phyloP scores from a whole-genome alignment of 768 basidiomycete genomes.

The Lactarius trivialis region DNA sequence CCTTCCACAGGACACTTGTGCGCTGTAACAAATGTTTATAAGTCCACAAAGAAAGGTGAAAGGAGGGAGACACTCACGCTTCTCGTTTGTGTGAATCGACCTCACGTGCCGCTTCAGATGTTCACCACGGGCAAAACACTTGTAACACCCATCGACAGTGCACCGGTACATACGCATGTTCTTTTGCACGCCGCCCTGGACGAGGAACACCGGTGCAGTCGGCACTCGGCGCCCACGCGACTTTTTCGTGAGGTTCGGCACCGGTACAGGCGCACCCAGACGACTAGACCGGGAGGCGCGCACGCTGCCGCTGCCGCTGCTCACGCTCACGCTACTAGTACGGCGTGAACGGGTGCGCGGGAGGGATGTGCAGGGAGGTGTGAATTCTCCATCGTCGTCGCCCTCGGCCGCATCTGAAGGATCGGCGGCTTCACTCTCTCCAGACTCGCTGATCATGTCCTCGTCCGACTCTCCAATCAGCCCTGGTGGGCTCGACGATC shows the following conservation, averaged over 20 bases:
- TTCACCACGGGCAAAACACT: slow-evolving; percentile 83
- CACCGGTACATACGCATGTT: slow-evolving; percentile 50
- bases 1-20: slow-evolving; percentile 74
- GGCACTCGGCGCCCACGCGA: slow-evolving; percentile 74
- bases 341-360: slow-evolving; percentile 18
- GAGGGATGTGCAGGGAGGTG: not conserved
- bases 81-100: slow-evolving; percentile 88
- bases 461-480: slow-evolving; percentile 19
- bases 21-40: slow-evolving; percentile 41
- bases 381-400: slow-evolving; percentile 19
- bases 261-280: slow-evolving; percentile 57
- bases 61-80: slow-evolving; percentile 54
- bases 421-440: slow-evolving; percentile 21
- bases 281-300: slow-evolving; percentile 26
- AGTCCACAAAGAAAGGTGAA: slow-evolving; percentile 4
- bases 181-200: slow-evolving; percentile 28
- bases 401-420: slow-evolving; percentile 10
- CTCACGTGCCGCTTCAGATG: slow-evolving; percentile 86
- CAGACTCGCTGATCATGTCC: slow-evolving; percentile 17
- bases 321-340: slow-evolving; percentile 18
- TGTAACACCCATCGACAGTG: slow-evolving; percentile 76
- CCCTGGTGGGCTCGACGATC: slow-evolving; percentile 22
- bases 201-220: slow-evolving; percentile 34
- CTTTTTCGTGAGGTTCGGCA: slow-evolving; percentile 75
- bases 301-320: slow-evolving; percentile 16